phyloP scores from a whole-genome alignment of 2,329 filamentous ascomycete genomes.

The Lasiodiplodia theobromae region DNA sequence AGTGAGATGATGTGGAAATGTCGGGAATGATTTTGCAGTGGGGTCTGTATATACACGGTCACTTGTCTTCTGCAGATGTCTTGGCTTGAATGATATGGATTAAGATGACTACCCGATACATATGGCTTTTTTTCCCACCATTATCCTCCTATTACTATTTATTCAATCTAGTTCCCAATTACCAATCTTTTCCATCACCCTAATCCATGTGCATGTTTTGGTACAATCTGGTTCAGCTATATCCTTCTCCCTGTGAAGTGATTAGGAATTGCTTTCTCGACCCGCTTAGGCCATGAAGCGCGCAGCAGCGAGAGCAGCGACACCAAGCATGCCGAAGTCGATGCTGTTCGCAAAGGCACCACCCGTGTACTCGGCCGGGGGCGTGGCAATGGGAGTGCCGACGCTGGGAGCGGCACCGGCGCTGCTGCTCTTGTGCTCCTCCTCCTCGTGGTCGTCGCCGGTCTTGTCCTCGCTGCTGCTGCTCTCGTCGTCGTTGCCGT shows the following conservation, averaged over 20 bases:
- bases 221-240: background rate
- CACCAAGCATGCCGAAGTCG: constrained; percentile 3
- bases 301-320: background rate
- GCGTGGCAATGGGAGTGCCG: background rate
- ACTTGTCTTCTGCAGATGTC: no score
- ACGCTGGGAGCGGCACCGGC: background rate
- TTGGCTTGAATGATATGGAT: no score
- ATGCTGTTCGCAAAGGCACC: background rate
- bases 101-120: background rate
- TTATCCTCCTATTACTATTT: background rate
- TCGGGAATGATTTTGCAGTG: background rate
- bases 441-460: background rate
- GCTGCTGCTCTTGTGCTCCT: background rate
- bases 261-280: background rate
- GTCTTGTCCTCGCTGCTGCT: background rate
- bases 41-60: no score
- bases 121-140: background rate
- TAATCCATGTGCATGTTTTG: background rate
- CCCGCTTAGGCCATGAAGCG: constrained; percentile 1
- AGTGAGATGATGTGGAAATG: background rate
- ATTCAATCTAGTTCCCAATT: background rate
- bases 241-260: background rate
- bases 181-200: background rate
- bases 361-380: background rate
- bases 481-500: background rate